Base-by-base conservation (phyloP, 1,284 basidiomycete genomes). In the Leccinum cinnamomeum region DNA sequence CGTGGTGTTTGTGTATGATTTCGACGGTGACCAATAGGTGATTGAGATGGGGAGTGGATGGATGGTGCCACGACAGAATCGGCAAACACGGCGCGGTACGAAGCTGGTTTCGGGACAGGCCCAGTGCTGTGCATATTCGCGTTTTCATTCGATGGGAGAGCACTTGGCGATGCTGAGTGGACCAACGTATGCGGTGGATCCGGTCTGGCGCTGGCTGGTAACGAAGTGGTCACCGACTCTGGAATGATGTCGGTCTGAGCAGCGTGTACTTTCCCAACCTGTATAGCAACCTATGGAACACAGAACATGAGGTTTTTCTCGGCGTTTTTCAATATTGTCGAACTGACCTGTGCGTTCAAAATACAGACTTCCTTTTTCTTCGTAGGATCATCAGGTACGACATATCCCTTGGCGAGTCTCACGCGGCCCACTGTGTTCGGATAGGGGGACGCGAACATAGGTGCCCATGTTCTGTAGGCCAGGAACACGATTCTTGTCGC, bases 371-470 rank as follows among this genome's bases (percentile, higher is more conserved):
- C 30, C 71, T 75, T 61, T 83, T 80, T 64, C 84, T 79, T 14
- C 73, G 73, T 1, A 8, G 62, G 58, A 16, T 87, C 87, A 62
- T 88, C 84, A n/a, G 72, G 65, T 56, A 92, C 78, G 2, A 84
- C 73, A 67, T 93, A 95, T 0, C 82, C 80, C 55, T 82, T 79
- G 0, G 93, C 92, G 33, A 94, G 79, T 56, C 81, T 84, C 1
- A 74, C 79, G 66, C 7, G 79, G 69, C 3, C 66, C 69, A 5
- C 69, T 66, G 37, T 73, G 71, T 25, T 79, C 61, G 2, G 65
- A 53, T 1, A 56, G 53, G 0, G 66, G 46, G 2, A 14, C 25
- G 6, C 18, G 64, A 18, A 74, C 70, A 66, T 82, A 81, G 2
- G 79, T 82, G 0, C 86, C 89, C 44, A 89, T 69, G 56, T 76